Evolutionary conservation across 305 asterid species (phyloP).

Genomic region (Plantago lanceolata): DNA sequence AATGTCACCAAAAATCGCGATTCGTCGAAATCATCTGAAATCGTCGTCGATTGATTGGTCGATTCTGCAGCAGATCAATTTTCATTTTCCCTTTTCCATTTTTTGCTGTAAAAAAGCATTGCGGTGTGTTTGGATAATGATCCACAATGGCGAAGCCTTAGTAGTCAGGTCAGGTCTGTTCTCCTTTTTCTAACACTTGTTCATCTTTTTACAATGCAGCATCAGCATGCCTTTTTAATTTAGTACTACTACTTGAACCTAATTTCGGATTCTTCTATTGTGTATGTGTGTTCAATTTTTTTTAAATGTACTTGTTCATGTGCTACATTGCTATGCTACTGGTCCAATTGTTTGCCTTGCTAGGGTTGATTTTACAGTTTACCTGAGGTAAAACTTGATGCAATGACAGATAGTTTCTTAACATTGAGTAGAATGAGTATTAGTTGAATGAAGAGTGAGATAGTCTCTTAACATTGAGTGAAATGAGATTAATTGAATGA

Average conservation of each 20-base stretch:
- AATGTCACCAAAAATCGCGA: neutral
- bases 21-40: neutral
- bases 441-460: no score
- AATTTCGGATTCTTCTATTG: neutral
- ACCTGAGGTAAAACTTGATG: neutral
- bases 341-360: neutral
- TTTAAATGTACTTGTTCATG: neutral
- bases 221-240: neutral
- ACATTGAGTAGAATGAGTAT: neutral
- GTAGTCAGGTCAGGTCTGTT: neutral
- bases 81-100: no score
- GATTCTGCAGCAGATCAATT: neutral
- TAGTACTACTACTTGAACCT: neutral
- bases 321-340: neutral
- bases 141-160: neutral
- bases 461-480: no score
- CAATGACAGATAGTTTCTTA: no score
- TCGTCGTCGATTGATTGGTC: neutral
- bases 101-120: neutral
- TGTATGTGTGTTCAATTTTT: no score
- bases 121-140: neutral
- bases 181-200: neutral
- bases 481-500: neutral
- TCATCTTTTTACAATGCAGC: neutral
- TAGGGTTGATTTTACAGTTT: no score